Evolutionary conservation across 352 stramenopile species (phyloP).

Genomic region (Phytophthora aleatoria): DNA sequence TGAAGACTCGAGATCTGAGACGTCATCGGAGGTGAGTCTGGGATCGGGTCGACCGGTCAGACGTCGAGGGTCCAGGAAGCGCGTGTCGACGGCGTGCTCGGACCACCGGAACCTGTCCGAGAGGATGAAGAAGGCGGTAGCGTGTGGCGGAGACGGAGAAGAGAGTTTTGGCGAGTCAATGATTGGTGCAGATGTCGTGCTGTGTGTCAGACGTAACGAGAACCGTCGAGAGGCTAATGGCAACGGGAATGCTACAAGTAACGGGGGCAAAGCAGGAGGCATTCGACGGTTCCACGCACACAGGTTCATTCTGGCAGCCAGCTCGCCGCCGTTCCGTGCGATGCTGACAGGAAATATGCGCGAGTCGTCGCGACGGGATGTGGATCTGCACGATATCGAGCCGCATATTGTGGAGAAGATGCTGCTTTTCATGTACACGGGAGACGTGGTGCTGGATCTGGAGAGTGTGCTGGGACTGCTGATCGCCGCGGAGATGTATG

Average conservation of each 20-base stretch:
- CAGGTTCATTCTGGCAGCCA: slow-evolving; percentile 84
- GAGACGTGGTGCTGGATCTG: slow-evolving; percentile 75
- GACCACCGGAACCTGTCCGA: slow-evolving; percentile 70
- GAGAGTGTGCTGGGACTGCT: slow-evolving; percentile 78
- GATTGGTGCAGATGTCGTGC: slow-evolving; percentile 73
- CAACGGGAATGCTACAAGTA: slow-evolving; percentile 2
- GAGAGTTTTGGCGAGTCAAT: slow-evolving; percentile 59
- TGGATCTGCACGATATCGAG: slow-evolving; percentile 73
- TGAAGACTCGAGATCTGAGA: slow-evolving; percentile 82
- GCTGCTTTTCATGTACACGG: slow-evolving; percentile 87
- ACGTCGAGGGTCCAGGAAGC: slow-evolving; percentile 35
- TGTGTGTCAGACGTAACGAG: slow-evolving; percentile 48
- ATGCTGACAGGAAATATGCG: slow-evolving; percentile 87
- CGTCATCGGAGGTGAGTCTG: slow-evolving; percentile 62
- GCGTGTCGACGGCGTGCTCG: slow-evolving; percentile 52
- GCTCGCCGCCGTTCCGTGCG: slow-evolving; percentile 79
- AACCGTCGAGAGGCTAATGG: slow-evolving; percentile 14
- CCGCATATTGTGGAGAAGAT: slow-evolving; percentile 77
- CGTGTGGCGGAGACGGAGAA: slow-evolving; percentile 22
- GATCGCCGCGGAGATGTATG: slow-evolving; percentile 85
- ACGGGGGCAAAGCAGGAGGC: slow-evolving; percentile 7
- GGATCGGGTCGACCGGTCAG: slow-evolving; percentile 33
- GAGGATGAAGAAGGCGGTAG: slow-evolving; percentile 59
- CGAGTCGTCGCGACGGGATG: slow-evolving; percentile 70
- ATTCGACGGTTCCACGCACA: slow-evolving; percentile 64